A percentile compares a stretch with the other conserved stretches of the same genome.
Evolutionary conservation across 305 asterid genomes (phyloP).

Genomic region (Vinca major): DNA sequence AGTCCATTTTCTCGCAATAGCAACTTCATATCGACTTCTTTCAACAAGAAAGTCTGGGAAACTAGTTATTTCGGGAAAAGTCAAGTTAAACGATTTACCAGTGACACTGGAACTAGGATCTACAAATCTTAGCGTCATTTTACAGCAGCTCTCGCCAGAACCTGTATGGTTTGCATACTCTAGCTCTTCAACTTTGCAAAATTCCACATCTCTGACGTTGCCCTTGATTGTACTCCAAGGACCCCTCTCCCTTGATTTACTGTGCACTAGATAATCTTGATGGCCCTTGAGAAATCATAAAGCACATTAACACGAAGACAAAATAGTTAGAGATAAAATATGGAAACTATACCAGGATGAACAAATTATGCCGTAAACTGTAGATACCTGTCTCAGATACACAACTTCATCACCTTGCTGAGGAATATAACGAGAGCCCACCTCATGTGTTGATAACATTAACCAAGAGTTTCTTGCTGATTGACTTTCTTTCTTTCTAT

Average conservation of each 20-base stretch:
- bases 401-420: conserved; percentile 81
- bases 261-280: conserved; percentile 54
- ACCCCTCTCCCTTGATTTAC: conserved; percentile 39
- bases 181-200: conserved; percentile 65
- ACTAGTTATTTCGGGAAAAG: conserved; percentile 76
- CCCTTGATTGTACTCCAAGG: conserved; percentile 70
- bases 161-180: conserved; percentile 74
- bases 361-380: neutral
- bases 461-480: conserved; percentile 76
- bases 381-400: conserved; percentile 74
- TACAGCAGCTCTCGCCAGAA: conserved; percentile 97
- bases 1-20: conserved; percentile 75
- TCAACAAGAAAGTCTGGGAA: conserved; percentile 95
- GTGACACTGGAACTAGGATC: conserved; percentile 59
- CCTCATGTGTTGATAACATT: conserved; percentile 72
- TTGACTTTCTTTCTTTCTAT: conserved; percentile 45
- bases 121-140: conserved; percentile 62
- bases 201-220: conserved; percentile 66
- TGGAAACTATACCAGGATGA: neutral
- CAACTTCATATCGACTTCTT: conserved; percentile 74
- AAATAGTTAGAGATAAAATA: neutral
- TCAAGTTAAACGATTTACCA: conserved; percentile 63
- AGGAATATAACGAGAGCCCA: conserved; percentile 83
- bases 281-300: conserved; percentile 62
- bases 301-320: conserved; percentile 7